These are phyloP conservation scores for Pulveroboletus frians DNA, from an alignment of 768 basidiomycete genomes.

Conservation along the genomic window DNA sequence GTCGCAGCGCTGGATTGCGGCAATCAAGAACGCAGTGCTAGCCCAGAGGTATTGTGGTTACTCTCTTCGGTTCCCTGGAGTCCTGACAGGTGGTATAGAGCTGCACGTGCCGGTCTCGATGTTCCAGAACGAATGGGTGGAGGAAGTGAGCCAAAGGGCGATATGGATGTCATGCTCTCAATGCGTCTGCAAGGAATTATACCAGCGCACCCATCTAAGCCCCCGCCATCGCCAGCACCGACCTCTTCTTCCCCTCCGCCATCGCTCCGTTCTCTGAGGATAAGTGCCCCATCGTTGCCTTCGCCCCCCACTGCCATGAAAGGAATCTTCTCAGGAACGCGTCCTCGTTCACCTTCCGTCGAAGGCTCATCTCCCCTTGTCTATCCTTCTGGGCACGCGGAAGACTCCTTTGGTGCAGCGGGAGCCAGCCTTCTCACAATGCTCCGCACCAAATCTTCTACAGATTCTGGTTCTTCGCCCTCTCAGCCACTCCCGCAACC, in stretches of 20 bases:
- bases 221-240: conserved; percentile 15
- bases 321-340: conserved; percentile 21
- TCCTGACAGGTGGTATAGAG: conserved; percentile 35
- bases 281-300: conserved; percentile 14
- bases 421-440: conserved; percentile 52
- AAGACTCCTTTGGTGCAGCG: conserved; percentile 55
- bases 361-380: conserved; percentile 38
- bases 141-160: conserved; percentile 63
- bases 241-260: conserved; percentile 27
- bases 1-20: conserved; percentile 71
- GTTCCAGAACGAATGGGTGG: conserved; percentile 37
- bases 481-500: conserved; percentile 32
- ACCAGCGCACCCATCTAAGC: conserved; percentile 27
- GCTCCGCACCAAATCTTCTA: conserved; percentile 39
- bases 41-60: conserved; percentile 50
- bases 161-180: conserved; percentile 80
- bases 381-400: conserved; percentile 34
- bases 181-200: conserved; percentile 64
- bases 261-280: conserved; percentile 25
- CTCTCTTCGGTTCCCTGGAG: background rate
- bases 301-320: conserved; percentile 18
- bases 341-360: conserved; percentile 29
- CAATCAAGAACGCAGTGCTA: conserved; percentile 68
- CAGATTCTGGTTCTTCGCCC: conserved; percentile 21
- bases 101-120: conserved; percentile 63